Conservation (phyloP, 1,284 basidiomycete genomes). For the Austropuccinia psidii region DNA sequence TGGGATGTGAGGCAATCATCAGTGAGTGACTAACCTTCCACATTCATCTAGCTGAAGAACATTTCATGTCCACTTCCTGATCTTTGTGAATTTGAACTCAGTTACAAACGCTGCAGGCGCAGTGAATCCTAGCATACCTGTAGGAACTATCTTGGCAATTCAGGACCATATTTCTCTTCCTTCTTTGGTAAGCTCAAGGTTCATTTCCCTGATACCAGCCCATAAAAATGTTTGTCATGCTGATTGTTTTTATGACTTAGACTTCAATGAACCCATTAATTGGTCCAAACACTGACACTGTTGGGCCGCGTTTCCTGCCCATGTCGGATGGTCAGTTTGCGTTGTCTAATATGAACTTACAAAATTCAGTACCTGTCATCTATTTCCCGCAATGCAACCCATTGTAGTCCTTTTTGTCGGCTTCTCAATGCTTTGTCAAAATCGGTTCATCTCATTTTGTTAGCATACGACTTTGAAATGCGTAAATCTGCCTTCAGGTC, state of each 20-base stretch:
- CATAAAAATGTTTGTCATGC: not conserved
- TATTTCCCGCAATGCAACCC: not conserved
- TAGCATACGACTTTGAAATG: constrained; percentile 33
- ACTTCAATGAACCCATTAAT: constrained; percentile 66
- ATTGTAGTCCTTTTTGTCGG: not conserved
- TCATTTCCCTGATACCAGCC: not conserved
- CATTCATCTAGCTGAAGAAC: constrained; percentile 41
- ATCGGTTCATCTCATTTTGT: not conserved
- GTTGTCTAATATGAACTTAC: constrained; percentile 45
- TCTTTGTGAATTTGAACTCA: constrained; percentile 44
- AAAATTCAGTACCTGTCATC: too few species aligned
- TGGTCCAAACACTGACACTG: constrained; percentile 57
- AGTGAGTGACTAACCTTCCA: constrained; percentile 60
- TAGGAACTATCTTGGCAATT: constrained; percentile 75
- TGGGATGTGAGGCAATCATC: constrained; percentile 31
- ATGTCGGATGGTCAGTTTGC: constrained; percentile 65
- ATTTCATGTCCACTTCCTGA: not conserved
- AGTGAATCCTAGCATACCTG: constrained; percentile 60
- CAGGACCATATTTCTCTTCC: constrained; percentile 75
- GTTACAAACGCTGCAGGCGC: constrained; percentile 79
- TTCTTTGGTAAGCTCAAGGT: constrained; percentile 54
- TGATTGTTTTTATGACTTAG: not conserved
- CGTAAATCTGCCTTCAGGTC: constrained; percentile 34
- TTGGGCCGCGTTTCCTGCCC: constrained; percentile 63
- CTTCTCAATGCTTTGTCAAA: not conserved